Evolutionary conservation across 345 rosid species (phyloP).

Genomic region (Excoecaria agallocha): DNA sequence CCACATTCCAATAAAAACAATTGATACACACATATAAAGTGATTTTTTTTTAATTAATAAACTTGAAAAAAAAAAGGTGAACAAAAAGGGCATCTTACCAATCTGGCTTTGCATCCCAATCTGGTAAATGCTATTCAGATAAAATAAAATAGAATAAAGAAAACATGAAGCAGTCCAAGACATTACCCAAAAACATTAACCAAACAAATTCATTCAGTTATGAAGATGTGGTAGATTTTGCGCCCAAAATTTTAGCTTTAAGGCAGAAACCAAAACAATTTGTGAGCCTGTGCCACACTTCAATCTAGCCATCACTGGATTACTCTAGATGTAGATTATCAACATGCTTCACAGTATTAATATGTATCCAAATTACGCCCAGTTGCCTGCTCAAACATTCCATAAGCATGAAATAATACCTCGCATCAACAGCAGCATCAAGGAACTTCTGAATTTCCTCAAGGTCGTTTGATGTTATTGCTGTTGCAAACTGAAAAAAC

Average conservation of each 20-base stretch:
- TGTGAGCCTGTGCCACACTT: neutral
- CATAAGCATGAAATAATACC: constrained; percentile 46
- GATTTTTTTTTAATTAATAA: no score
- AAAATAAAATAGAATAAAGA: neutral
- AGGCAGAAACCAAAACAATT: neutral
- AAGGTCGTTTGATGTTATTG: constrained; percentile 75
- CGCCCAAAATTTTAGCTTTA: neutral
- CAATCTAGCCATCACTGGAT: neutral
- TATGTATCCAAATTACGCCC: neutral
- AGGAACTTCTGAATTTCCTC: constrained; percentile 94
- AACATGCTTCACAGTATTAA: constrained; percentile 1
- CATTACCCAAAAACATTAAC: neutral
- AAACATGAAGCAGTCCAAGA: neutral
- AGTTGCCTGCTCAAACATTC: constrained; percentile 13
- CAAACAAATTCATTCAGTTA: neutral
- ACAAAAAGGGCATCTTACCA: neutral
- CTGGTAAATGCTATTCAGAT: neutral
- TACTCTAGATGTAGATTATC: neutral
- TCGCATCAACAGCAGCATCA: constrained; percentile 75
- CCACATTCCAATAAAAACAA: neutral
- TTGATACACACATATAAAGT: neutral
- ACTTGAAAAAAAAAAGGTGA: neutral
- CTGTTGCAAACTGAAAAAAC: constrained; percentile 81
- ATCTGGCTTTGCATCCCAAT: neutral
- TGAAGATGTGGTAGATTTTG: neutral